Percentiles rank a stretch among this genome's conserved stretches.
Evolutionary conservation across 2,329 filamentous ascomycete species (phyloP).

Genomic region (Botrytis pseudocinerea): DNA sequence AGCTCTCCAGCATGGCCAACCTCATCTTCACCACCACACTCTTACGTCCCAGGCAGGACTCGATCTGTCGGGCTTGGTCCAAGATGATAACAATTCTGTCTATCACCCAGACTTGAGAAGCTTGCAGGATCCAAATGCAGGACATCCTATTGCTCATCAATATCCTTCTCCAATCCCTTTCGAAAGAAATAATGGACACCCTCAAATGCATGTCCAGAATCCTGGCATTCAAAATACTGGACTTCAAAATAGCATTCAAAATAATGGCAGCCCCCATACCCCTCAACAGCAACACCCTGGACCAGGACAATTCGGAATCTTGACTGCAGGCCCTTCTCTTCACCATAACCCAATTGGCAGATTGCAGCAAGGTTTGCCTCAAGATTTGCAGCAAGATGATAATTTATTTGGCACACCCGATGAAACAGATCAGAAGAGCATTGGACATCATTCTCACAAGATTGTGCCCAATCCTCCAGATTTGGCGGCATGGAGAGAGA

Average conservation of each 20-base stretch:
- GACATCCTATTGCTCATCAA: slow-evolving; percentile 32
- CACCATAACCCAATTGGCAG: slow-evolving; percentile 42
- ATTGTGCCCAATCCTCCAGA: slow-evolving; percentile 67
- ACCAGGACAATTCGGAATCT: slow-evolving; percentile 50
- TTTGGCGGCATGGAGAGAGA: slow-evolving; percentile 68
- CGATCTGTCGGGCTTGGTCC: slow-evolving; percentile 44
- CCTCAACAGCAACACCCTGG: slow-evolving; percentile 43
- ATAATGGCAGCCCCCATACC: slow-evolving; percentile 26
- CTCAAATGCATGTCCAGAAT: slow-evolving; percentile 37
- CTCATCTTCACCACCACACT: slow-evolving; percentile 39
- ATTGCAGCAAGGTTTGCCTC: slow-evolving; percentile 32
- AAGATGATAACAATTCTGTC: slow-evolving; percentile 43
- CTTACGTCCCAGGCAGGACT: slow-evolving; percentile 43
- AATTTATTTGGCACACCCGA: slow-evolving; percentile 43
- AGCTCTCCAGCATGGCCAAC: slow-evolving; percentile 40
- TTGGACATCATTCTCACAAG: slow-evolving; percentile 56
- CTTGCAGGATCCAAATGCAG: slow-evolving; percentile 41
- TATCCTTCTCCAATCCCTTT: slow-evolving; percentile 42
- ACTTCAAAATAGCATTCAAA: slow-evolving; percentile 37
- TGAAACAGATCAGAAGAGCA: slow-evolving; percentile 46
- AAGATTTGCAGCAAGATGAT: slow-evolving; percentile 39
- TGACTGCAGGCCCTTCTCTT: slow-evolving; percentile 43
- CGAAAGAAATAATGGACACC: slow-evolving; percentile 41
- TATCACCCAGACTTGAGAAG: slow-evolving; percentile 43
- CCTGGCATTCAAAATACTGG: slow-evolving; percentile 40